Evolutionary conservation across 2,329 filamentous ascomycete species (phyloP).

Genomic region (Verticillium tricorpus): DNA sequence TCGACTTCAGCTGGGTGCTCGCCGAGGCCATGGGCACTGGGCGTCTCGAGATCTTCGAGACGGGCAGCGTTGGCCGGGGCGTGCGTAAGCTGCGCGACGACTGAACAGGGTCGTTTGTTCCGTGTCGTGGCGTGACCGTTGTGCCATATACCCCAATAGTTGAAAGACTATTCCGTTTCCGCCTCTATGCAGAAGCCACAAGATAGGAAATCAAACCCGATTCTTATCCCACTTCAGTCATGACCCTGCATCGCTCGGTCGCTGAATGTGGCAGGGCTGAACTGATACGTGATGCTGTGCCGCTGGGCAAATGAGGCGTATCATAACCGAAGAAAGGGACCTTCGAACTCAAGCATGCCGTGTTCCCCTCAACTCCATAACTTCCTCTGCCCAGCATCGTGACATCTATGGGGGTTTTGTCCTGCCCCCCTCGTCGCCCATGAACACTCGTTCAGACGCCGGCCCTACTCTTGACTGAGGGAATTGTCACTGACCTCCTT

Average conservation of each 20-base stretch:
- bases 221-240: not conserved
- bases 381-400: not conserved
- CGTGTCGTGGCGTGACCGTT: not conserved
- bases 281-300: not conserved
- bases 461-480: no score
- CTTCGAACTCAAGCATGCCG: not conserved
- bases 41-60: slow-evolving; percentile 69
- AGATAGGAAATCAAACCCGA: not conserved
- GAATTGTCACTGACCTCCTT: no score
- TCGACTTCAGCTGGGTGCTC: slow-evolving; percentile 67
- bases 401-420: no score
- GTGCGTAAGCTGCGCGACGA: slow-evolving; percentile 39
- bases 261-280: not conserved
- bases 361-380: not conserved
- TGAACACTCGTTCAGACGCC: no score
- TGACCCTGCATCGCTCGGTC: not conserved
- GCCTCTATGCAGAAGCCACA: no score
- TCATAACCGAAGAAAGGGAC: not conserved
- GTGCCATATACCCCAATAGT: not conserved
- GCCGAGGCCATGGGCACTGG: slow-evolving; percentile 68
- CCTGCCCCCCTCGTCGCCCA: no score
- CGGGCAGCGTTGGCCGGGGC: slow-evolving; percentile 66
- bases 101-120: not conserved
- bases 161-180: not conserved
- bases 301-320: not conserved